phyloP scores from a whole-genome alignment of 306 rosid genomes.

The Gastrolobium villosum region DNA sequence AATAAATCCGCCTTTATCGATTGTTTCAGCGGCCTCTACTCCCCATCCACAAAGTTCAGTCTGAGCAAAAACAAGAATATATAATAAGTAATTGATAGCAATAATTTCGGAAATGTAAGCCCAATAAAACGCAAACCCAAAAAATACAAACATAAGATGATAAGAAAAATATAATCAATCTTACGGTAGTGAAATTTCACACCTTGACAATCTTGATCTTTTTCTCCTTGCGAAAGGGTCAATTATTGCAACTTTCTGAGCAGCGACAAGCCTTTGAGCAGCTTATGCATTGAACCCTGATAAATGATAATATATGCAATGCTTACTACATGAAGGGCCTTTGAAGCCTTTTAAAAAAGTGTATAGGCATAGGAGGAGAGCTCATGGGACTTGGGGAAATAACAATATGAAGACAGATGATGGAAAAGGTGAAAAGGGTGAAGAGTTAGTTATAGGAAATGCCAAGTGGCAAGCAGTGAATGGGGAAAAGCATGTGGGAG shows the following conservation, averaged over 20 bases:
- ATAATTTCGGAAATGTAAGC: background rate
- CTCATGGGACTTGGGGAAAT: too few relatives aligned
- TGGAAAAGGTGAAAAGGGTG: background rate
- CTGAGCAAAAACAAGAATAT: constrained; percentile 54
- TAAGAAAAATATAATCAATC: background rate
- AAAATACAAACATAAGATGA: background rate
- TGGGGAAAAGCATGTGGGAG: too few relatives aligned
- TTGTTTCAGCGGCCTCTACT: constrained; percentile 82
- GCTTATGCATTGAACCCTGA: constrained; percentile 96
- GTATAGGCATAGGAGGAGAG: too few relatives aligned
- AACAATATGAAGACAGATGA: background rate
- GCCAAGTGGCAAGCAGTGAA: too few relatives aligned
- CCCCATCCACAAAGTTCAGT: constrained; percentile 98
- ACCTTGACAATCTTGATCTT: constrained; percentile 86
- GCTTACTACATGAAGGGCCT: background rate
- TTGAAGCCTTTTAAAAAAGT: too few relatives aligned
- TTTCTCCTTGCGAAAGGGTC: constrained; percentile 95
- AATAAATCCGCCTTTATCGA: constrained; percentile 76
- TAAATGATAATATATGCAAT: constrained; percentile 25
- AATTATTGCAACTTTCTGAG: constrained; percentile 79
- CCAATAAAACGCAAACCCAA: background rate
- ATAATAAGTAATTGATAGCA: constrained; percentile 1
- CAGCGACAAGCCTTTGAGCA: constrained; percentile 93
- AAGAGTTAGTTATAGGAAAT: too few relatives aligned
- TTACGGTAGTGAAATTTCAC: constrained; percentile 29